Base-by-base conservation (phyloP, 2,329 filamentous ascomycete genomes). In the Macroventuria anomochaeta region DNA sequence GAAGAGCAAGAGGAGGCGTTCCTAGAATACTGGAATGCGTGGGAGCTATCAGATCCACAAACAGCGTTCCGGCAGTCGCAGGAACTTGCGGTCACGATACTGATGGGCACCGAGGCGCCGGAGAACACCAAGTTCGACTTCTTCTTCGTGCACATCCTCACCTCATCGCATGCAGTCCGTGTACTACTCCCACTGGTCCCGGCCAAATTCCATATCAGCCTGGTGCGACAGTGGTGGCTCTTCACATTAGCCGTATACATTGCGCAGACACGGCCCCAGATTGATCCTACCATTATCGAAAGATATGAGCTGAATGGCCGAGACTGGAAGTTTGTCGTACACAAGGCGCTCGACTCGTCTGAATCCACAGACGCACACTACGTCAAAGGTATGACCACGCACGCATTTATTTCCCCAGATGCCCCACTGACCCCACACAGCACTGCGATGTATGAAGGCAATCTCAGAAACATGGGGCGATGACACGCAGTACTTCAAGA, bases 201-300 rank as follows among this genome's bases (percentile, higher is more conserved):
- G 0, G 75, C 81, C 12, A 84, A 85, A 65, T 88, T 87, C 64
- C 93, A 96, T 63, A 73, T 91, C 38, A 79, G 79, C 18, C 78
- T 99, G 4, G 81, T 97, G 7, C 82, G 89, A 32, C 87, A 96
- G 72, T 97, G 95, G 92, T 96, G 91, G 90, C 77, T 99, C 5
- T 83, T 96, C 34, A 85, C 88, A 0, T 74, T 97, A 34, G 84
- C 86, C 0, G 83, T 93, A 10, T 97, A 95, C 70, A 85, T 96
- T 46, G 78, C 86, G 2, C 88, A 90, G 67, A 77, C 88, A 21
- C 83, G 93, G 17, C 95, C 93, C 0, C 77, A 81, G 53, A 85
- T 96, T 51, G 83, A 89, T 48, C 77, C 84, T n/a, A 83, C 83
- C 20, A n/a, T 53, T 23, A 81, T 95, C 52, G 79, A 81, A 5